Percentiles rank a stretch among this genome's conserved stretches.
Evolutionary conservation across 2,329 filamentous ascomycete species (phyloP).

Genomic region (Pseudogymnoascus pannorum): DNA sequence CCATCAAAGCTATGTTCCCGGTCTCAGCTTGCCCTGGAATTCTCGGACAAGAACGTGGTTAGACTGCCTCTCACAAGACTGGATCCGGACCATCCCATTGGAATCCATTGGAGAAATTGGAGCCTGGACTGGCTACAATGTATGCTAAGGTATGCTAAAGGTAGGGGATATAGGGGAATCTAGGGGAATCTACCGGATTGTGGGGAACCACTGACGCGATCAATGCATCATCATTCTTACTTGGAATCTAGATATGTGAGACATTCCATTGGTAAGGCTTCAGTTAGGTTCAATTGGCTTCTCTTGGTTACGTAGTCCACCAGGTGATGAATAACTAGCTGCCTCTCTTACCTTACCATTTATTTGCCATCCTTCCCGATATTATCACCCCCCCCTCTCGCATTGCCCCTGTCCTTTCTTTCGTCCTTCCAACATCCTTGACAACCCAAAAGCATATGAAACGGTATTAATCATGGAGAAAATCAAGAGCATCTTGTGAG

Average conservation of each 20-base stretch:
- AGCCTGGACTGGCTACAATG: neutral
- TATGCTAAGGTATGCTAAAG: neutral
- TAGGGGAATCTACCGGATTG: neutral
- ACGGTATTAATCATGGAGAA: slow-evolving; percentile 25
- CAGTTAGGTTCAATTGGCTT: neutral
- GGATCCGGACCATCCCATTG: slow-evolving; percentile 5
- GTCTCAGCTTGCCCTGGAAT: slow-evolving; percentile 1
- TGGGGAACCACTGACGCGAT: slow-evolving; percentile 1
- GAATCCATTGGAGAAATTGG: neutral
- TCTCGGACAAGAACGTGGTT: neutral
- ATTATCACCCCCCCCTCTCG: neutral
- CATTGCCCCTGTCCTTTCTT: neutral
- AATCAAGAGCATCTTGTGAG: slow-evolving; percentile 28
- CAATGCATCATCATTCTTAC: slow-evolving; percentile 5
- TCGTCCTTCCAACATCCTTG: neutral
- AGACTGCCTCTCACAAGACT: neutral
- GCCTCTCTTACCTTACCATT: slow-evolving; percentile 4
- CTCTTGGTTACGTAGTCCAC: slow-evolving; percentile 1
- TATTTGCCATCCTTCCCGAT: neutral
- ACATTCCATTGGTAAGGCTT: slow-evolving; percentile 5
- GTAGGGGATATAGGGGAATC: slow-evolving; percentile 8
- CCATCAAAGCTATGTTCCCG: neutral
- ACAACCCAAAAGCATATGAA: neutral
- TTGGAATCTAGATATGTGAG: neutral
- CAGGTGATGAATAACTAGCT: slow-evolving; percentile 4